Percentiles rank a stretch among this genome's conserved stretches.
Conservation (phyloP, 192 early-diverging fungal species). For the Allomyces macrogynus region DNA sequence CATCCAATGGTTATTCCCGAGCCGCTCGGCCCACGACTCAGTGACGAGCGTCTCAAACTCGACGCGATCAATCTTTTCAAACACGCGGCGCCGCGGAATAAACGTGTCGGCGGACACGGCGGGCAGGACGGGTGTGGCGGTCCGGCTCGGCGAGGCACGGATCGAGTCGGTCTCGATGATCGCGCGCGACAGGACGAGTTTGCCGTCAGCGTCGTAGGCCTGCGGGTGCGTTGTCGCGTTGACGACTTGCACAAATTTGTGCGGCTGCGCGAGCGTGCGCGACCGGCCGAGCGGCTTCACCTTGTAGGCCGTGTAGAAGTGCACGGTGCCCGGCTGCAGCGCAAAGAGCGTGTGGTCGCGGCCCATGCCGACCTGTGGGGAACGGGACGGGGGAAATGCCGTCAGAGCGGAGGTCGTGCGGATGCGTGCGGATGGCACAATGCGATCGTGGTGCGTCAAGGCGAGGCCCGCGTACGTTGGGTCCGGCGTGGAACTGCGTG, state of each 20-base stretch:
- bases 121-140: not conserved
- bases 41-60: not conserved
- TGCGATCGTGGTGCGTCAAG: too few species aligned
- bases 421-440: too few species aligned
- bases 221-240: not conserved
- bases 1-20: not conserved
- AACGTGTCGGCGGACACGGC: not conserved
- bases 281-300: not conserved
- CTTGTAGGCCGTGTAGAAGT: slow-evolving; percentile 33
- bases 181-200: not conserved
- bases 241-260: not conserved
- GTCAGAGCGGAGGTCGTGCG: too few species aligned
- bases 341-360: slow-evolving; percentile 63
- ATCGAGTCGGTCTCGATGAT: not conserved
- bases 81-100: not conserved
- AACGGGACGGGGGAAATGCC: not conserved
- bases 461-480: slow-evolving; percentile 30
- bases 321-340: slow-evolving; percentile 46
- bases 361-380: slow-evolving; percentile 38
- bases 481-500: slow-evolving; percentile 55
- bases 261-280: not conserved
- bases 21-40: not conserved
- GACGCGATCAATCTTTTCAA: not conserved
- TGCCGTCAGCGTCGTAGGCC: not conserved
- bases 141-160: not conserved